A percentile compares a stretch with the other conserved stretches of the same genome.
Evolutionary conservation across 768 basidiomycete species (phyloP).

Genomic region (Tulasnella sp.): DNA sequence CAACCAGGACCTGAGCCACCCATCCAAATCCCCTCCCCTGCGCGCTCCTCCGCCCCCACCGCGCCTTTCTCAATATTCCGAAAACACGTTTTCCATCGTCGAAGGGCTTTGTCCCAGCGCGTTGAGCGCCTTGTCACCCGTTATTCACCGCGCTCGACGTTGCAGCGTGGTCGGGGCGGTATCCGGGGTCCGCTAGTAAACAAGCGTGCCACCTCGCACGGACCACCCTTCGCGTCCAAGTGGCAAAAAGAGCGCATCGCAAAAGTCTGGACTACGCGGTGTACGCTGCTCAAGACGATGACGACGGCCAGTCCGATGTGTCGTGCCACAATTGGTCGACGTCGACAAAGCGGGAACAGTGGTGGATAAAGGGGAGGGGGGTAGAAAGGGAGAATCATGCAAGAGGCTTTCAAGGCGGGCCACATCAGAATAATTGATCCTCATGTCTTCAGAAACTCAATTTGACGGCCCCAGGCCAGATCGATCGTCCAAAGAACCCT

Average conservation of each 20-base stretch:
- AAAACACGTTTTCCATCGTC: background rate
- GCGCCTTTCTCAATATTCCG: background rate
- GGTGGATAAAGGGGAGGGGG: background rate
- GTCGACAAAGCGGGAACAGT: background rate
- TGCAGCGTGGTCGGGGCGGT: background rate
- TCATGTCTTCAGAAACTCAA: background rate
- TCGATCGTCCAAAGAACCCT: background rate
- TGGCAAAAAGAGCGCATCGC: constrained; percentile 3
- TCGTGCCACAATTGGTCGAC: background rate
- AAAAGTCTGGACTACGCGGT: background rate
- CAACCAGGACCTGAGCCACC: background rate
- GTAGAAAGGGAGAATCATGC: background rate
- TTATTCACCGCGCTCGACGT: background rate
- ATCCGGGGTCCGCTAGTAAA: background rate
- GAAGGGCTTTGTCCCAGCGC: background rate
- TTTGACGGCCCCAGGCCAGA: background rate
- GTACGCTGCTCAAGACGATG: background rate
- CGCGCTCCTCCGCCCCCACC: constrained; percentile 26
- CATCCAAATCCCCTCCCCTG: constrained; percentile 11
- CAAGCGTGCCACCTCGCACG: background rate
- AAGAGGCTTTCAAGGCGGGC: background rate
- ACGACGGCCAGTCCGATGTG: background rate
- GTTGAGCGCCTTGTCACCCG: background rate
- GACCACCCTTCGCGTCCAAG: background rate
- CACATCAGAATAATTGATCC: background rate